Conservation (phyloP, 2,329 filamentous ascomycete genomes). For the Xylariaceae sp. region DNA sequence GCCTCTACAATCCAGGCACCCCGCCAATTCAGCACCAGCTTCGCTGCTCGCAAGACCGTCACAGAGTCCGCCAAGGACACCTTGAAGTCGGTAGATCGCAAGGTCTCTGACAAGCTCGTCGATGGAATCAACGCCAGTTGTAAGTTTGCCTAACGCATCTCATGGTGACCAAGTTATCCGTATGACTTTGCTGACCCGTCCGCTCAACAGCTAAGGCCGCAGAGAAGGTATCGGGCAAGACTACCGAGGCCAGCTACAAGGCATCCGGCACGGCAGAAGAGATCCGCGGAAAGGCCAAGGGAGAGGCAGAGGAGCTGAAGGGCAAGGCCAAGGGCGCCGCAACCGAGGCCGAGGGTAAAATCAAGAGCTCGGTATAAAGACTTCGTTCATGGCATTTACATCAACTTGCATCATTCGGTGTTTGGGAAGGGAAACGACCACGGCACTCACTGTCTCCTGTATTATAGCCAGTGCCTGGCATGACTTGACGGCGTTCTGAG, state of each 20-base stretch:
- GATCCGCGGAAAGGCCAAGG: conserved; percentile 28
- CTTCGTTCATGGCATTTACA: no score
- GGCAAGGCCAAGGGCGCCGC: conserved; percentile 39
- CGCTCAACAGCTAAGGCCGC: conserved; percentile 33
- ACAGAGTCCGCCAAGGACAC: conserved; percentile 58
- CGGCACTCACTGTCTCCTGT: no score
- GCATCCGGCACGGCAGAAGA: conserved; percentile 35
- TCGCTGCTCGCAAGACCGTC: conserved; percentile 45
- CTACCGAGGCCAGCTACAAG: conserved; percentile 36
- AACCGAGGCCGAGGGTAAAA: conserved; percentile 35
- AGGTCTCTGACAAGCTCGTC: conserved; percentile 59
- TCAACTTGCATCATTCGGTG: no score
- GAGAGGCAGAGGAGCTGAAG: conserved; percentile 31
- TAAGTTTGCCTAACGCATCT: conserved; percentile 36
- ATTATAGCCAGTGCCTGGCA: no score
- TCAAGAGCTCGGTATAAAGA: conserved; percentile 28
- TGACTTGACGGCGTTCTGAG: no score
- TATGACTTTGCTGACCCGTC: neutral
- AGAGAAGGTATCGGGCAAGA: conserved; percentile 49
- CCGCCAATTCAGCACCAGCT: conserved; percentile 50
- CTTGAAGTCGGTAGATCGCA: conserved; percentile 57
- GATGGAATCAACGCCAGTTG: conserved; percentile 59
- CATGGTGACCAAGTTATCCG: neutral
- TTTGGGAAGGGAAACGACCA: no score
- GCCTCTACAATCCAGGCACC: conserved; percentile 40